phyloP scores from a whole-genome alignment of 306 rosid genomes.

The Amphicarpaea edgeworthii region DNA sequence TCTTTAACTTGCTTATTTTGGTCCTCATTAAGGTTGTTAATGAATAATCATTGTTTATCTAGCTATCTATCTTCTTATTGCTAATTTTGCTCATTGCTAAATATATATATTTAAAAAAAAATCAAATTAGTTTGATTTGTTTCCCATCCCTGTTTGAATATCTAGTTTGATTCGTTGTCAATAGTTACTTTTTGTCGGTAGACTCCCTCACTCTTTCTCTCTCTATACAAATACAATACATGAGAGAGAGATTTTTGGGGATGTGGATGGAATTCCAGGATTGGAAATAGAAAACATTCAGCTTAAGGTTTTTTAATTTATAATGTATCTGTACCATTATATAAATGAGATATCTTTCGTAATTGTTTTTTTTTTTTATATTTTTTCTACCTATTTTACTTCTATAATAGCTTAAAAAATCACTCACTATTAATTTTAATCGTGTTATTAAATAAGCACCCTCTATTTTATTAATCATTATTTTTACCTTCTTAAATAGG shows the following conservation, averaged over 20 bases:
- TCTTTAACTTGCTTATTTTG: neutral
- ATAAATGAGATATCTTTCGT: no score
- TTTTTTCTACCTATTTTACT: no score
- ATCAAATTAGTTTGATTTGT: neutral
- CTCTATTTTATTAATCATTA: no score
- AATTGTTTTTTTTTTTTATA: no score
- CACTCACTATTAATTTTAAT: no score
- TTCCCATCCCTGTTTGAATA: neutral
- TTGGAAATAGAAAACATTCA: neutral
- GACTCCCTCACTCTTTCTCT: neutral
- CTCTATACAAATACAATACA: no score
- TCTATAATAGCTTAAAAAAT: no score
- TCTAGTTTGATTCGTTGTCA: neutral
- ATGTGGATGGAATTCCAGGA: neutral
- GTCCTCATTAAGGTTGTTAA: neutral
- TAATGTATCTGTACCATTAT: no score
- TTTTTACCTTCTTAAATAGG: no score
- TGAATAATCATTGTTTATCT: no score
- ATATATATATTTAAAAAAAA: neutral
- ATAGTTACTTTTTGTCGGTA: neutral
- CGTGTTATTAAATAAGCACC: no score
- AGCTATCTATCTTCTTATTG: neutral
- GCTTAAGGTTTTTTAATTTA: no score
- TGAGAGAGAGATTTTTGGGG: neutral
- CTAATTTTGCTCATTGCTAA: conserved; percentile 22